Percentiles rank a stretch among this genome's conserved stretches.
Conservation (phyloP, 768 basidiomycete genomes). For the Jaapia argillacea region DNA sequence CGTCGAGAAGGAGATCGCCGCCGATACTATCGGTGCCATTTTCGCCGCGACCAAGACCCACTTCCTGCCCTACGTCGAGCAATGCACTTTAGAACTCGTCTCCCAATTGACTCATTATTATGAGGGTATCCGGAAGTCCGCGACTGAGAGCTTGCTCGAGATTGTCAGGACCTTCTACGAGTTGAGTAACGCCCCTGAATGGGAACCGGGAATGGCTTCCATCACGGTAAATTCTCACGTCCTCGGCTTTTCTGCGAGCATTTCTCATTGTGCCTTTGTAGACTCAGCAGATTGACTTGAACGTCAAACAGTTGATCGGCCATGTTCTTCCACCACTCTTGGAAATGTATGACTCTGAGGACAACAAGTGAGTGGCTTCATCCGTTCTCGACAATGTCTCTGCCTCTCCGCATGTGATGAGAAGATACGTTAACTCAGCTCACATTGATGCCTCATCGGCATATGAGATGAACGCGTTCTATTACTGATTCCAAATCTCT, state of each 20-base stretch:
- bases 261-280: constrained; percentile 6
- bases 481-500: constrained; percentile 22
- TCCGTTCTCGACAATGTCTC: constrained; percentile 5
- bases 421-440: constrained; percentile 55
- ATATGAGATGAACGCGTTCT: constrained; percentile 42
- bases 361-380: constrained; percentile 76
- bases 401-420: constrained; percentile 31
- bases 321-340: constrained; percentile 67
- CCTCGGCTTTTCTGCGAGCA: not conserved
- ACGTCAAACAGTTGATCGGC: constrained; percentile 71
- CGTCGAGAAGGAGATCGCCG: constrained; percentile 98
- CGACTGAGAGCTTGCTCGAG: constrained; percentile 79
- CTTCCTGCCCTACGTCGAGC: constrained; percentile 89
- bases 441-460: constrained; percentile 58
- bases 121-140: constrained; percentile 93
- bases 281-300: constrained; percentile 45
- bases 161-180: constrained; percentile 90
- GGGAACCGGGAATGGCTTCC: constrained; percentile 62
- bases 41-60: constrained; percentile 73
- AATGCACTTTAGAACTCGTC: constrained; percentile 69
- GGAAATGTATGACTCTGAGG: constrained; percentile 89
- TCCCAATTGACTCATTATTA: constrained; percentile 84
- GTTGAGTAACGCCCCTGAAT: constrained; percentile 71
- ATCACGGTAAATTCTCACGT: constrained; percentile 31
- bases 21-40: constrained; percentile 88